A percentile compares a stretch with the other conserved stretches of the same genome.
These are phyloP conservation scores for Phytopythium kandeliae DNA, from an alignment of 352 stramenopile species.

Conservation along the genomic window DNA sequence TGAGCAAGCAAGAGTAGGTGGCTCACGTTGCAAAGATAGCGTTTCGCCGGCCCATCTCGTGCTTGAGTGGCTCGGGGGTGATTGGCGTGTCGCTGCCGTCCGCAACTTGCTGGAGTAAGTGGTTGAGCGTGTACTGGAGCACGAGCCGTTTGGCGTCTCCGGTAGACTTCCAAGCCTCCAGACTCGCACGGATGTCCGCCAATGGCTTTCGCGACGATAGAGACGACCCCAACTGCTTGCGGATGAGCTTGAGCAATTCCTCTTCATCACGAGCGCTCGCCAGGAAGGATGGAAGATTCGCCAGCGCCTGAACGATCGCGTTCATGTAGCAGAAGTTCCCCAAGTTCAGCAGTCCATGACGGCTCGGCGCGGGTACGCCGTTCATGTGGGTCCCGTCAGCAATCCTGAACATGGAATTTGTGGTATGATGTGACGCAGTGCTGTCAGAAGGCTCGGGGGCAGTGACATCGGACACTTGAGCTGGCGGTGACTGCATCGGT, in stretches of 20 bases:
- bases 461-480: background rate
- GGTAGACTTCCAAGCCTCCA: conserved; percentile 40
- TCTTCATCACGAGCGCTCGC: conserved; percentile 43
- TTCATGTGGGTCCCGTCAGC: background rate
- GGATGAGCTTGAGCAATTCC: conserved; percentile 51
- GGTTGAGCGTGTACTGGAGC: conserved; percentile 46
- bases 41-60: conserved; percentile 71
- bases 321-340: conserved; percentile 95
- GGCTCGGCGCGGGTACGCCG: conserved; percentile 21
- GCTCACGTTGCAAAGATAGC: conserved; percentile 79
- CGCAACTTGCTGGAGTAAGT: conserved; percentile 57
- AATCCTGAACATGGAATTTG: background rate
- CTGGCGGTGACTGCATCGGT: conserved; percentile 5
- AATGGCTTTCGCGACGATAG: conserved; percentile 21
- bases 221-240: conserved; percentile 23
- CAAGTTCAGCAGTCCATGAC: conserved; percentile 91
- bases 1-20: conserved; percentile 1
- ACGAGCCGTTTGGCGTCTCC: conserved; percentile 48
- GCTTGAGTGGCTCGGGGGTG: conserved; percentile 76
- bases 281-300: conserved; percentile 65
- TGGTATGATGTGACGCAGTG: background rate
- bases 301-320: conserved; percentile 85
- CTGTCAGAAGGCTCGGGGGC: background rate
- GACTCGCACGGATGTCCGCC: conserved; percentile 36
- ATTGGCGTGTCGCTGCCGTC: conserved; percentile 62